phyloP scores from a whole-genome alignment of 169 alveolate species.

The Plasmodium falciparum region DNA sequence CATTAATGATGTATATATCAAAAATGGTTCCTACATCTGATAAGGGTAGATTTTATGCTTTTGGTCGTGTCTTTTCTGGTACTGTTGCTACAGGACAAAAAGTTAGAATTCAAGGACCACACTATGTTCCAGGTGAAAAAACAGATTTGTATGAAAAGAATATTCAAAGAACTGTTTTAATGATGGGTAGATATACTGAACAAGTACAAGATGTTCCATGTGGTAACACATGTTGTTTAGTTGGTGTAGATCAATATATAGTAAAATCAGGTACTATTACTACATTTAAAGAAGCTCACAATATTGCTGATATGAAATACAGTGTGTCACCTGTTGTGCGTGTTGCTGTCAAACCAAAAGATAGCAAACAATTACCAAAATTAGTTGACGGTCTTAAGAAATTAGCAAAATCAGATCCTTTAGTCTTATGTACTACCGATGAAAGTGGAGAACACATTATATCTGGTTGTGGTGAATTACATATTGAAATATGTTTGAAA shows the following conservation, averaged over 20 bases:
- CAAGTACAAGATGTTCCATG: slow-evolving; percentile 99
- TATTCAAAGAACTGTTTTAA: slow-evolving; percentile 98
- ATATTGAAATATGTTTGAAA: slow-evolving; percentile 98
- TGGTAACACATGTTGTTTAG: slow-evolving; percentile 99
- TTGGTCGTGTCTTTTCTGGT: slow-evolving; percentile 99
- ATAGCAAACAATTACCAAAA: slow-evolving; percentile 98
- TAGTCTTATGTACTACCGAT: slow-evolving; percentile 98
- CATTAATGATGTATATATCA: slow-evolving; percentile 99
- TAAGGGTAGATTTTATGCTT: slow-evolving; percentile 99
- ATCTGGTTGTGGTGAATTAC: slow-evolving; percentile 99
- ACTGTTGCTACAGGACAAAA: slow-evolving; percentile 98
- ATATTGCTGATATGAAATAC: slow-evolving; percentile 98
- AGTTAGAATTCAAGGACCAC: slow-evolving; percentile 99
- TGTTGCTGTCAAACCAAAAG: slow-evolving; percentile 99
- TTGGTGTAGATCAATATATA: slow-evolving; percentile 98
- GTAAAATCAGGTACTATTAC: slow-evolving; percentile 99
- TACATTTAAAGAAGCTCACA: slow-evolving; percentile 96
- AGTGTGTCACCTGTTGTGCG: slow-evolving; percentile 99
- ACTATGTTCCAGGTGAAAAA: slow-evolving; percentile 98
- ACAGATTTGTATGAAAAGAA: slow-evolving; percentile 96
- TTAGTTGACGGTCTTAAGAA: slow-evolving; percentile 98
- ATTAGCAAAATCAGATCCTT: slow-evolving; percentile 98
- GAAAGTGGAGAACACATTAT: slow-evolving; percentile 99
- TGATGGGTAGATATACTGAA: slow-evolving; percentile 98
- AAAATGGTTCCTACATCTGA: slow-evolving; percentile 99